Conservation (phyloP, 2,329 filamentous ascomycete genomes). For the Scedosporium apiospermum region DNA sequence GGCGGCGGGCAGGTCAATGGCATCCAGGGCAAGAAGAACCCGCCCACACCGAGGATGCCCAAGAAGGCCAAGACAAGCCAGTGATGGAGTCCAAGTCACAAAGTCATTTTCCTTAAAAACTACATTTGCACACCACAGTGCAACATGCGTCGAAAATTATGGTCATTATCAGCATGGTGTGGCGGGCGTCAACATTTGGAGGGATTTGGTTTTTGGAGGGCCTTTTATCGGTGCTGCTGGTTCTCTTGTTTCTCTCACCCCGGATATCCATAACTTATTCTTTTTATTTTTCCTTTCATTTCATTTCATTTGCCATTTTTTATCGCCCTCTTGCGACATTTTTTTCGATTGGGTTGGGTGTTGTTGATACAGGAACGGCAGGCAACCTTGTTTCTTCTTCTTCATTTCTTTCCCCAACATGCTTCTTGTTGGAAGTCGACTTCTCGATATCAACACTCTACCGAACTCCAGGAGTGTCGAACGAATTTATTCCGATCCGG, state of each 20-base stretch:
- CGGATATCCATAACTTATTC: background rate
- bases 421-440: background rate
- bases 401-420: background rate
- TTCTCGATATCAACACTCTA: background rate
- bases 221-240: background rate
- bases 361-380: background rate
- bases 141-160: background rate
- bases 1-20: slow-evolving; percentile 38
- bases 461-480: too few relatives aligned
- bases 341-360: background rate
- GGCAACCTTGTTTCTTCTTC: background rate
- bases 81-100: background rate
- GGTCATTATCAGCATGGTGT: background rate
- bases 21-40: slow-evolving; percentile 41
- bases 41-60: slow-evolving; percentile 45
- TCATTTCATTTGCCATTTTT: background rate
- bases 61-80: slow-evolving; percentile 9
- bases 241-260: background rate
- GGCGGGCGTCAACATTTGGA: background rate
- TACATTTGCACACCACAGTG: background rate
- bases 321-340: background rate
- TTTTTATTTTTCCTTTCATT: background rate
- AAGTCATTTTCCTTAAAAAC: background rate
- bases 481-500: too few relatives aligned
- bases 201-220: background rate